Conservation (phyloP, 352 stramenopile species). For the Thraustochytrium sp. region DNA sequence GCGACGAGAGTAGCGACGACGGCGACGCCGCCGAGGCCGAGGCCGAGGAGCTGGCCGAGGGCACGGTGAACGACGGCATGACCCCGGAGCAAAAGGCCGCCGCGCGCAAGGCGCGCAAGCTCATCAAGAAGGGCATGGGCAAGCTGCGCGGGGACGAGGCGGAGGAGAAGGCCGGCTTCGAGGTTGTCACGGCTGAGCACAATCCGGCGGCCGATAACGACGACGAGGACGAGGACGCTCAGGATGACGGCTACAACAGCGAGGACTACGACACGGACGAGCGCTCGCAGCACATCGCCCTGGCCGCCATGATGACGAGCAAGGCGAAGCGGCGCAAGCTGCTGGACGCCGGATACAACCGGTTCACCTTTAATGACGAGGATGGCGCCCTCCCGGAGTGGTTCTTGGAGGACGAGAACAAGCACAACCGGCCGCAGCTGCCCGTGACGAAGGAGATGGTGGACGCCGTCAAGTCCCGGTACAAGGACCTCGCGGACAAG, state of each 20-base stretch:
- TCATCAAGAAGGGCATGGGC: slow-evolving; percentile 49
- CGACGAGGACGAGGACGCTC: slow-evolving; percentile 60
- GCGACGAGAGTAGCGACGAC: slow-evolving; percentile 54
- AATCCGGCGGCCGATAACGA: slow-evolving; percentile 56
- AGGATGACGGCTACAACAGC: slow-evolving; percentile 62
- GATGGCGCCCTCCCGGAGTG: slow-evolving; percentile 85
- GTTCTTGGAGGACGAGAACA: slow-evolving; percentile 92
- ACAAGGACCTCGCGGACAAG: slow-evolving; percentile 90
- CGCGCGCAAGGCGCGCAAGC: slow-evolving; percentile 58
- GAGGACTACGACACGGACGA: slow-evolving; percentile 96
- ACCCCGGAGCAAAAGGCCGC: slow-evolving; percentile 48
- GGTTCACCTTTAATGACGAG: slow-evolving; percentile 94
- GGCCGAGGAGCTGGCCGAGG: too few species aligned
- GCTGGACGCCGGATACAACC: slow-evolving; percentile 98
- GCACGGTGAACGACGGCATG: too few species aligned
- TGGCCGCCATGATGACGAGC: slow-evolving; percentile 96
- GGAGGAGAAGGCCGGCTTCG: slow-evolving; percentile 38
- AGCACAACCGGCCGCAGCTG: slow-evolving; percentile 95
- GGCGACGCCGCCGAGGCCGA: slow-evolving; percentile 56
- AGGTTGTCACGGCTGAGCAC: slow-evolving; percentile 51
- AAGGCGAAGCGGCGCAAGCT: slow-evolving; percentile 93
- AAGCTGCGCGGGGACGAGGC: background rate
- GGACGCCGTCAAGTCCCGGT: slow-evolving; percentile 93
- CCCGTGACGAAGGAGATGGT: slow-evolving; percentile 91
- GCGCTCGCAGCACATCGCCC: slow-evolving; percentile 85